phyloP scores from a whole-genome alignment of 2,329 filamentous ascomycete genomes.

The Fusarium equiseti region DNA sequence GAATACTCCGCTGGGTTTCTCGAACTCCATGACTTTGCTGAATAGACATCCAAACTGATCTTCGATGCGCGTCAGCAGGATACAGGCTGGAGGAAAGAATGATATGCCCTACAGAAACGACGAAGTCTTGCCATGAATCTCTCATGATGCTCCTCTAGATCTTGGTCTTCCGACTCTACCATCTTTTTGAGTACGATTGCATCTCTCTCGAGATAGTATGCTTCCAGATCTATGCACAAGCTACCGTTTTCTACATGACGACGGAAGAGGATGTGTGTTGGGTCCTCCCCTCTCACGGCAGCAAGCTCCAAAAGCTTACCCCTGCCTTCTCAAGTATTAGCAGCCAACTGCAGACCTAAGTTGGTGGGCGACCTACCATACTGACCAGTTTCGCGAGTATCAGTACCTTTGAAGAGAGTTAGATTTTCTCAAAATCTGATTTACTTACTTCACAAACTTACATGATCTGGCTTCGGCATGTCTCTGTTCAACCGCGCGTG shows the following conservation, averaged over 20 bases:
- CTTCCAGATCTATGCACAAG: constrained; percentile 21
- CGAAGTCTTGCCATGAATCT: constrained; percentile 9
- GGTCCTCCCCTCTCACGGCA: neutral
- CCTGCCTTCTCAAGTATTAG: constrained; percentile 15
- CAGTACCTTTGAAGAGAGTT: neutral
- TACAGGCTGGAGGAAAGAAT: neutral
- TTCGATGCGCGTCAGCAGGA: neutral
- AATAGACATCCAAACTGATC: constrained; percentile 15
- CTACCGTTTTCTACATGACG: neutral
- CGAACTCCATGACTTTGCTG: constrained; percentile 9
- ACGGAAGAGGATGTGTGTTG: constrained; percentile 23
- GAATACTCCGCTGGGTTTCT: constrained; percentile 7
- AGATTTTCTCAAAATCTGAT: neutral
- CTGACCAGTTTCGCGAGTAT: neutral
- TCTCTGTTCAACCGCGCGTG: neutral
- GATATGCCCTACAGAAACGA: constrained; percentile 14
- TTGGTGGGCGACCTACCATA: constrained; percentile 3
- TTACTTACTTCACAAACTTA: neutral
- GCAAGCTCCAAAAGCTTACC: constrained; percentile 19
- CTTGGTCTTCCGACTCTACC: constrained; percentile 8
- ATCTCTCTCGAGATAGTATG: constrained; percentile 12
- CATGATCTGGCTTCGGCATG: neutral
- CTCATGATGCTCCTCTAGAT: constrained; percentile 8
- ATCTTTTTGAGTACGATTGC: constrained; percentile 3
- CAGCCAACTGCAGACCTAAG: neutral